phyloP scores from a whole-genome alignment of 495 filamentous ascomycete species.

The Entonaema liquescens region DNA sequence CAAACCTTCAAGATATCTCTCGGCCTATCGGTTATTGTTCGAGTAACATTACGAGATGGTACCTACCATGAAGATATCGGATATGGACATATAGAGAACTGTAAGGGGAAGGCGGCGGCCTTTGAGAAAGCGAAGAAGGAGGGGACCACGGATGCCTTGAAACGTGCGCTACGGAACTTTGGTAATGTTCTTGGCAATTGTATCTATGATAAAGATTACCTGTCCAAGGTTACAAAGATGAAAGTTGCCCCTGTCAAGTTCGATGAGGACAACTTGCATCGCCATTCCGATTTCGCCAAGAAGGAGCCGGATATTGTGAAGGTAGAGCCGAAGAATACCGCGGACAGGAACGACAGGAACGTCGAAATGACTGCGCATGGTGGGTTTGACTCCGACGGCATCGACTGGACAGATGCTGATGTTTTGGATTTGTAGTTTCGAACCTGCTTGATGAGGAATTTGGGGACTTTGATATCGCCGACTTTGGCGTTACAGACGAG shows the following conservation, averaged over 20 bases:
- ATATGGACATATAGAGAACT: slow-evolving; percentile 94
- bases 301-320: slow-evolving; percentile 57
- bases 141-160: slow-evolving; percentile 92
- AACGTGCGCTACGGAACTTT: slow-evolving; percentile 88
- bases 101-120: slow-evolving; percentile 89
- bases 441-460: slow-evolving; percentile 42
- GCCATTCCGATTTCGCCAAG: slow-evolving; percentile 79
- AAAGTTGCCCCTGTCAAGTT: slow-evolving; percentile 75
- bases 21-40: slow-evolving; percentile 86
- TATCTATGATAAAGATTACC: slow-evolving; percentile 94
- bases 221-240: slow-evolving; percentile 82
- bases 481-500: slow-evolving; percentile 68
- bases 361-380: slow-evolving; percentile 30
- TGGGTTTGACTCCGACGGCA: slow-evolving; percentile 44
- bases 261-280: slow-evolving; percentile 77
- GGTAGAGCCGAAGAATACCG: slow-evolving; percentile 52
- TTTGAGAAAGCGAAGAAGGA: slow-evolving; percentile 99
- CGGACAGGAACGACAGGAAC: slow-evolving; percentile 27
- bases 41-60: slow-evolving; percentile 89
- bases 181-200: slow-evolving; percentile 97
- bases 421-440: slow-evolving; percentile 42
- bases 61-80: slow-evolving; percentile 97
- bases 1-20: slow-evolving; percentile 74
- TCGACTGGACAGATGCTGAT: slow-evolving; percentile 47
- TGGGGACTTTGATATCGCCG: slow-evolving; percentile 74